Evolutionary conservation across 805 yeast genomes (phyloP), one percentile per base, ranked within the genome.

Genomic region (Suhomyces sp.): DNA sequence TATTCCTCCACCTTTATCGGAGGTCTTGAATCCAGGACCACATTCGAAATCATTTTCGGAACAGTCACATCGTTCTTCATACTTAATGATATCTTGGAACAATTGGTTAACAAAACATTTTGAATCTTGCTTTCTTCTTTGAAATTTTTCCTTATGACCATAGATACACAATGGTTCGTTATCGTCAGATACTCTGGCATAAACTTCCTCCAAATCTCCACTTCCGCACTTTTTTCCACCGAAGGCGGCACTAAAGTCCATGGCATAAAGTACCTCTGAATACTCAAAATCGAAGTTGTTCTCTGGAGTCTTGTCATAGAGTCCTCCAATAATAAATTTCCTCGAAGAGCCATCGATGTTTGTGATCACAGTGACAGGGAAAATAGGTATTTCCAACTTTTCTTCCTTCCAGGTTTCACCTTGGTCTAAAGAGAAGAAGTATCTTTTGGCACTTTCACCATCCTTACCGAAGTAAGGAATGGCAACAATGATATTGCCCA

Each of bases 281-380:
- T 38, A 39, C 1, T 46, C 31, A 12, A 27, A 14, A 12, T 42
- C 48, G 2, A 32, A 18, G 3, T 19, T 15, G 21, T 42, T 27
- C 6, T 42, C 40, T 4, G 44, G 31, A 8, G 41, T 36, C 3
- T 37, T 31, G 16, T 47, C 54, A 10, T 50, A 15, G 1, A 60
- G 23, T 4, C 85, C 87, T 12, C 65, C 48, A 3, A 82, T 34
- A 11, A 82, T 42, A 44, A 87, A 77, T 35, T 71, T 73, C 21
- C 68, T 58, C 3, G 88, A 78, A 0, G 88, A 74, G 1, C 91
- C 86, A 58, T 86, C 95, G 11, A 76, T 69, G 0, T 86, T 74
- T 0, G 88, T 77, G 1, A 77, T 54, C 6, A 81, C 37, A 4
- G 59, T 49, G 3, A 56, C 37, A 0, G 82, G 78, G 23, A 49